Conservation (phyloP, 805 yeast species). For the Saccharomycopsis microspora region DNA sequence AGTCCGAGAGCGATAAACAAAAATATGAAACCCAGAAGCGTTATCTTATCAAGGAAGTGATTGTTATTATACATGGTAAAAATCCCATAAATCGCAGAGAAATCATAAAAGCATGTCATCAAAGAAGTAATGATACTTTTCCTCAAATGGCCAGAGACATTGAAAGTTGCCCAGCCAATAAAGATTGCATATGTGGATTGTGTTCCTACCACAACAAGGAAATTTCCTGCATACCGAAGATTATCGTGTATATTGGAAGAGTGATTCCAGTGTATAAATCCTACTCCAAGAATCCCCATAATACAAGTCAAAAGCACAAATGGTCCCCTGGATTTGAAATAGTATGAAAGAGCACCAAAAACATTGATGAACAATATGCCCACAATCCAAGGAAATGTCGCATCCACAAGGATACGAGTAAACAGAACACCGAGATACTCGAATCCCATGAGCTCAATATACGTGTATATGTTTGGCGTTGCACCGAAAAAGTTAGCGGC, state of each 20-base stretch:
- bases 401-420: neutral
- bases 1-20: constrained; percentile 29
- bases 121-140: neutral
- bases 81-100: neutral
- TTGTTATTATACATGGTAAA: neutral
- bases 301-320: neutral
- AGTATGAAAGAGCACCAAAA: neutral
- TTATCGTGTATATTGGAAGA: neutral
- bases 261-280: neutral
- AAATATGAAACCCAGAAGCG: constrained; percentile 24
- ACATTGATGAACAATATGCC: neutral
- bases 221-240: neutral
- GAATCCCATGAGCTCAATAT: neutral
- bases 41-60: neutral
- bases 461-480: neutral
- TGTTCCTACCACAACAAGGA: neutral
- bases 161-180: neutral
- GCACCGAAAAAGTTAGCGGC: neutral
- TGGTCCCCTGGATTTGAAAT: neutral
- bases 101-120: neutral
- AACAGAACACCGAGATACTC: neutral
- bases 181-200: neutral
- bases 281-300: neutral
- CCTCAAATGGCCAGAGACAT: neutral
- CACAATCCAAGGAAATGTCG: neutral